Percentiles rank a stretch among this genome's conserved stretches.
phyloP scores from a whole-genome alignment of 2,329 filamentous ascomycete species.

The Didymella lethalis region DNA sequence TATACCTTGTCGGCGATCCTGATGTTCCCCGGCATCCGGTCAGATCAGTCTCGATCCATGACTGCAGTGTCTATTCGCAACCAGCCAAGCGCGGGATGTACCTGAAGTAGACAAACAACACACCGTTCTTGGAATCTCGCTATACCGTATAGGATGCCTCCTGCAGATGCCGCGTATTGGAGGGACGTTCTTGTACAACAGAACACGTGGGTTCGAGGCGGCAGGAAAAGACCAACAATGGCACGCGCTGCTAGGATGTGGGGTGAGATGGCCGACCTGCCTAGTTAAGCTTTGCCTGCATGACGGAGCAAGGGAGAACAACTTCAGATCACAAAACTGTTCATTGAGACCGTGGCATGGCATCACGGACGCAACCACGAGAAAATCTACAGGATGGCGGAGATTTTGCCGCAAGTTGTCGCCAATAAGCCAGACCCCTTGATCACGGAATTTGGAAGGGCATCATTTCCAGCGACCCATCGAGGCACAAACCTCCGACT shows the following conservation, averaged over 20 bases:
- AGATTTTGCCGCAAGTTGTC: background rate
- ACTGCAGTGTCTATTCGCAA: constrained; percentile 6
- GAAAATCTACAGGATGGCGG: background rate
- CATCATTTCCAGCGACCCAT: background rate
- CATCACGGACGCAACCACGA: background rate
- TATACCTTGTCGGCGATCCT: constrained; percentile 19
- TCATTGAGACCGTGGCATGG: background rate
- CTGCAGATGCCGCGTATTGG: constrained; percentile 31
- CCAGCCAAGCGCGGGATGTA: constrained; percentile 3
- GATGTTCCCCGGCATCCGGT: constrained; percentile 4
- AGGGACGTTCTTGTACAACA: constrained; percentile 33
- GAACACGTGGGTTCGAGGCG: constrained; percentile 31
- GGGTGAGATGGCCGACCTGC: constrained; percentile 10
- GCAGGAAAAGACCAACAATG: constrained; percentile 14
- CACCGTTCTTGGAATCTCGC: constrained; percentile 20
- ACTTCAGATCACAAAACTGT: background rate
- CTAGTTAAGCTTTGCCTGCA: constrained; percentile 14
- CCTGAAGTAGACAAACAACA: constrained; percentile 13
- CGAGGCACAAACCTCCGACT: background rate
- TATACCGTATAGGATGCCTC: constrained; percentile 26
- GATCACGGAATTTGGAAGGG: background rate
- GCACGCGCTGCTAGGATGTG: constrained; percentile 30
- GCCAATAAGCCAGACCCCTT: constrained; percentile 3
- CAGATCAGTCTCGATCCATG: constrained; percentile 13
- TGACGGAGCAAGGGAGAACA: constrained; percentile 8